Percentiles rank a stretch among this genome's conserved stretches.
phyloP scores from a whole-genome alignment of 768 basidiomycete genomes.

The Boletellus ananas region DNA sequence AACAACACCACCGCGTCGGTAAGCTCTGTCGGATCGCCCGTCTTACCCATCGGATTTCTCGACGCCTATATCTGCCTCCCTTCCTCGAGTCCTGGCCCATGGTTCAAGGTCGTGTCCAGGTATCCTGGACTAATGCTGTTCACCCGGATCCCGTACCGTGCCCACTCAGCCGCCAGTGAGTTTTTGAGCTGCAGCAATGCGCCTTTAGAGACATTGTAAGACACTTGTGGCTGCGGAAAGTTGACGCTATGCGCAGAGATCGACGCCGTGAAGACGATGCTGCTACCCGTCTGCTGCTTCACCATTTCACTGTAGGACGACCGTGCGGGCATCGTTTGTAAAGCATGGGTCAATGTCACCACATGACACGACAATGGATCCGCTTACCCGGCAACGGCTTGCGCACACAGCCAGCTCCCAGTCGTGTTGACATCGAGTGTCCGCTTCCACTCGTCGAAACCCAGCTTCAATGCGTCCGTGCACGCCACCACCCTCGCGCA shows the following conservation, averaged over 20 bases:
- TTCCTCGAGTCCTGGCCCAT: conserved; percentile 30
- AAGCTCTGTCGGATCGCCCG: conserved; percentile 41
- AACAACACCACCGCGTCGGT: conserved; percentile 23
- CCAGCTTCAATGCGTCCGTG: conserved; percentile 31
- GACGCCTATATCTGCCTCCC: conserved; percentile 36
- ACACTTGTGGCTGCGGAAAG: conserved; percentile 40
- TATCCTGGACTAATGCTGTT: conserved; percentile 44
- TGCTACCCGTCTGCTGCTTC: conserved; percentile 37
- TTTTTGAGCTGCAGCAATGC: conserved; percentile 37
- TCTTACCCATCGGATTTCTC: conserved; percentile 41
- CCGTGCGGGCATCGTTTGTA: not conserved
- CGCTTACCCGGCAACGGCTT: conserved; percentile 37
- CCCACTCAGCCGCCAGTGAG: conserved; percentile 43
- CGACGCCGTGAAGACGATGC: conserved; percentile 41
- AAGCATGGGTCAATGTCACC: not conserved
- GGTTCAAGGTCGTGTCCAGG: conserved; percentile 42
- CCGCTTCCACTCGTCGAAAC: conserved; percentile 33
- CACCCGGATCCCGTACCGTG: conserved; percentile 38
- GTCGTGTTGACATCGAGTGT: conserved; percentile 42
- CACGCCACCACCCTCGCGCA: conserved; percentile 41
- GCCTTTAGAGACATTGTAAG: conserved; percentile 43
- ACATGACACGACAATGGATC: not conserved
- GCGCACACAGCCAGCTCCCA: conserved; percentile 44
- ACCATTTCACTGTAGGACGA: conserved; percentile 37
- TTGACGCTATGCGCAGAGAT: conserved; percentile 41